Evolutionary conservation across 75 land plant genomes (phyloP), one percentile per base, ranked within the genome.

Genomic region (Isoetes taiwanensis): DNA sequence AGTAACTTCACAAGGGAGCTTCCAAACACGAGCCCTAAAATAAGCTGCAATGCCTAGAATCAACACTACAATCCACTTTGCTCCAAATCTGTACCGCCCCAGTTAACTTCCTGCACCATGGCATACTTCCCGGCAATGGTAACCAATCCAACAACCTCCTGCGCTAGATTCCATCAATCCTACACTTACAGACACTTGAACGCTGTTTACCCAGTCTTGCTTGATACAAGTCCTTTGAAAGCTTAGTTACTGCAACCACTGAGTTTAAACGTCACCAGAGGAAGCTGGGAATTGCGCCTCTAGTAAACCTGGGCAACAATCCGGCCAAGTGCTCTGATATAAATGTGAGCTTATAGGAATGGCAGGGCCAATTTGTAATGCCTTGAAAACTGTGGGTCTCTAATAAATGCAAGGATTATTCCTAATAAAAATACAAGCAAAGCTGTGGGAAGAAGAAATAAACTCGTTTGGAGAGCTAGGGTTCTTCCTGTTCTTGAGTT

Each of bases 81-180:
- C 90, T 0, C 90, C 90, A 41, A 89, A 84, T 12, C 83, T 24
- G 70, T 77, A 76, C 76, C 84, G 96, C 58, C 96, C 96, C 3
- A 89, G 89, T 32, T 84, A 60, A 1, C 96, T 89, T 0, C 96
- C 96, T 0, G 88, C 88, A 5, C 96, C 96, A 55, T 89, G 96
- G 72, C 96, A 88, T 14, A 77, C 76, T 4, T 83, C 89, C 89
- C 84, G 77, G n/a, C n/a, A n/a, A n/a, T n/a, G n/a, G 8, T 80
- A 81, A 0, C 90, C 90, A 57, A 84, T 81, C 90, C 90, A 84
- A 50, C 90, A 84, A 2, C 90, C 96, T 27, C 81, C 76, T 54
- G 77, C 39, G 38, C 81, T 89, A n/a, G n/a, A n/a, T n/a, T n/a
- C n/a, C 96, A 89, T 84, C 1, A 69, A 21, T 20, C 90, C 96